A percentile compares a stretch with the other conserved stretches of the same genome.
phyloP scores from a whole-genome alignment of 2,329 filamentous ascomycete genomes.

The Beauveria australis region DNA sequence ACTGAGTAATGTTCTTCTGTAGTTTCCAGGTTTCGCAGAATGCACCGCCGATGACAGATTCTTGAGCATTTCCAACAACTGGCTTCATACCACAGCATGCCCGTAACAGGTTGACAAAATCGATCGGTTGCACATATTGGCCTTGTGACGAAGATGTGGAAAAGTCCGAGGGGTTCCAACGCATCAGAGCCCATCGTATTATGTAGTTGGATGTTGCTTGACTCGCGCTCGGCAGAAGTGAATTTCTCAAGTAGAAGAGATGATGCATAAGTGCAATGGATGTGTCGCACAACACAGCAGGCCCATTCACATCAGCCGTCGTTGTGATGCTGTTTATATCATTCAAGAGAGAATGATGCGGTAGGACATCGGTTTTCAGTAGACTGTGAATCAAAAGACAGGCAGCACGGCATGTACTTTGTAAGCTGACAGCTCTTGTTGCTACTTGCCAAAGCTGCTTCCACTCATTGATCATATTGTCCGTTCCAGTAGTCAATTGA shows the following conservation, averaged over 20 bases:
- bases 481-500: constrained; percentile 23
- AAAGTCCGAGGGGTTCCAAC: constrained; percentile 59
- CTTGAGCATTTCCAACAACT: constrained; percentile 22
- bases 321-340: constrained; percentile 65
- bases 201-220: constrained; percentile 62
- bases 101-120: constrained; percentile 62
- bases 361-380: constrained; percentile 56
- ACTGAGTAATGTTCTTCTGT: constrained; percentile 32
- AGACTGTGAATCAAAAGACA: constrained; percentile 65
- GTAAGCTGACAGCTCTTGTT: constrained; percentile 60
- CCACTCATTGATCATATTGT: constrained; percentile 45
- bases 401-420: constrained; percentile 66
- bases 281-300: constrained; percentile 69
- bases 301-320: constrained; percentile 74
- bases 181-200: constrained; percentile 71
- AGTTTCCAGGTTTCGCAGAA: constrained; percentile 41
- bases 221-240: constrained; percentile 59
- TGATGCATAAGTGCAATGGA: constrained; percentile 65
- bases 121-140: constrained; percentile 51
- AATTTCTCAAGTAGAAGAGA: constrained; percentile 57
- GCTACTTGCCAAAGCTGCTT: constrained; percentile 68
- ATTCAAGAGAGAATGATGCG: constrained; percentile 58
- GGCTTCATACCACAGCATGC: constrained; percentile 52
- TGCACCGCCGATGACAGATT: constrained; percentile 36
- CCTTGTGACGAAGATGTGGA: not conserved